These are phyloP conservation scores for Cladosporium colombiae DNA, from an alignment of 2,329 filamentous ascomycete species.

Conservation along the genomic window DNA sequence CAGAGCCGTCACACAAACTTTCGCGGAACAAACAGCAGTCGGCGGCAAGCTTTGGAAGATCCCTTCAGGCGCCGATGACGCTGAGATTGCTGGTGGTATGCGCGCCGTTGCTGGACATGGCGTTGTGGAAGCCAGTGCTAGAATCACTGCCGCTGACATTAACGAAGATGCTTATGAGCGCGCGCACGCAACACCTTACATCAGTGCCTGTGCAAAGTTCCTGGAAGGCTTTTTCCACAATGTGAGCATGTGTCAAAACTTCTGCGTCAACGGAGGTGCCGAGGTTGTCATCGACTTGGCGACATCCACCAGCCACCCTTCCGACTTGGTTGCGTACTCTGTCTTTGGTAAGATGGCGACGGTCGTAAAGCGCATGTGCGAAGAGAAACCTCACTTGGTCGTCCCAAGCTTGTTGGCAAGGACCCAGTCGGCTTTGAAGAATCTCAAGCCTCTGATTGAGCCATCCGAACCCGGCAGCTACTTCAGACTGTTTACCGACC, in stretches of 20 bases:
- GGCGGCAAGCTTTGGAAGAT: conserved; percentile 73
- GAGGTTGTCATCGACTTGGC: conserved; percentile 83
- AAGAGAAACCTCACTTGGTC: conserved; percentile 76
- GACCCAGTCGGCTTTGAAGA: conserved; percentile 67
- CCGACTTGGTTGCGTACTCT: conserved; percentile 66
- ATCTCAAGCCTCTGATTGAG: conserved; percentile 65
- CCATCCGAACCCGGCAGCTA: conserved; percentile 22
- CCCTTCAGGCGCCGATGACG: conserved; percentile 35
- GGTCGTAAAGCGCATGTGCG: conserved; percentile 75
- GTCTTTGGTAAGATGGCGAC: conserved; percentile 70
- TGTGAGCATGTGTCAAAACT: conserved; percentile 67
- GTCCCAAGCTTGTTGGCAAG: conserved; percentile 79
- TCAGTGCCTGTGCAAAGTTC: conserved; percentile 76
- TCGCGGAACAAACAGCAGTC: conserved; percentile 68
- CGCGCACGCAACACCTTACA: conserved; percentile 52
- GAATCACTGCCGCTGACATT: conserved; percentile 9
- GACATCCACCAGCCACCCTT: conserved; percentile 76
- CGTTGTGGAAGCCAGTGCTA: conserved; percentile 12
- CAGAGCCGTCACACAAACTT: conserved; percentile 68
- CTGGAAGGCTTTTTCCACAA: conserved; percentile 76
- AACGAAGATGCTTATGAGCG: conserved; percentile 41
- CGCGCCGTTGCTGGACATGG: conserved; percentile 15
- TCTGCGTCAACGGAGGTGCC: conserved; percentile 77
- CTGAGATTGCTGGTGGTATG: conserved; percentile 48
- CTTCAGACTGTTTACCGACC: conserved; percentile 23